A percentile compares a stretch with the other conserved stretches of the same genome.
Evolutionary conservation across 371 early-diverging fungal species (phyloP).

Genomic region (Paraphysoderma sedebokerense): DNA sequence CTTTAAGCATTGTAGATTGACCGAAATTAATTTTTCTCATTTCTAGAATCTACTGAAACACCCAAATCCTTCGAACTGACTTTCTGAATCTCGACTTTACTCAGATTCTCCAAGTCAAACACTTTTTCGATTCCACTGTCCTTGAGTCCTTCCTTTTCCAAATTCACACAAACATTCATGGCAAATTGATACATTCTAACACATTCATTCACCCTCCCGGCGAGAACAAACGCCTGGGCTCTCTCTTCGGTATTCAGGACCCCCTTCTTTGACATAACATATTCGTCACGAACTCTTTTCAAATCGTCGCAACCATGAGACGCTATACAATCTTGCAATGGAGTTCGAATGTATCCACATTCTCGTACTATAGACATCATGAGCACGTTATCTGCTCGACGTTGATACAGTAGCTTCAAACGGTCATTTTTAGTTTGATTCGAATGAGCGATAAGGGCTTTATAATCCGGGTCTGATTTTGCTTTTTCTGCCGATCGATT

Average conservation of each 20-base stretch:
- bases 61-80: not conserved
- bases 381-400: conserved; percentile 1
- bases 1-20: too few relatives aligned
- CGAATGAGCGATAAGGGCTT: too few relatives aligned
- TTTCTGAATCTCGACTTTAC: not conserved
- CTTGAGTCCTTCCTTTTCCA: too few relatives aligned
- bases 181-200: not conserved
- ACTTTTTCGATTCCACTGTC: too few relatives aligned
- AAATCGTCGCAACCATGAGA: not conserved
- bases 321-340: not conserved
- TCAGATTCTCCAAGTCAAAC: not conserved
- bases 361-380: not conserved
- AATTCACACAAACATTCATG: not conserved
- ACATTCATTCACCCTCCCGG: not conserved
- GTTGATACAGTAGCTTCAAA: too few relatives aligned
- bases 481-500: too few relatives aligned
- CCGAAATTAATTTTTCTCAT: too few relatives aligned
- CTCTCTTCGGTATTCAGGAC: not conserved
- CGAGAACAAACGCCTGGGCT: not conserved
- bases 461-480: too few relatives aligned
- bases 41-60: too few relatives aligned
- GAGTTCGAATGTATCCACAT: not conserved
- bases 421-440: too few relatives aligned
- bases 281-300: not conserved
- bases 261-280: not conserved